Evolutionary conservation across 352 stramenopile genomes (phyloP).

Genomic region (Globisporangium uncinulatum): DNA sequence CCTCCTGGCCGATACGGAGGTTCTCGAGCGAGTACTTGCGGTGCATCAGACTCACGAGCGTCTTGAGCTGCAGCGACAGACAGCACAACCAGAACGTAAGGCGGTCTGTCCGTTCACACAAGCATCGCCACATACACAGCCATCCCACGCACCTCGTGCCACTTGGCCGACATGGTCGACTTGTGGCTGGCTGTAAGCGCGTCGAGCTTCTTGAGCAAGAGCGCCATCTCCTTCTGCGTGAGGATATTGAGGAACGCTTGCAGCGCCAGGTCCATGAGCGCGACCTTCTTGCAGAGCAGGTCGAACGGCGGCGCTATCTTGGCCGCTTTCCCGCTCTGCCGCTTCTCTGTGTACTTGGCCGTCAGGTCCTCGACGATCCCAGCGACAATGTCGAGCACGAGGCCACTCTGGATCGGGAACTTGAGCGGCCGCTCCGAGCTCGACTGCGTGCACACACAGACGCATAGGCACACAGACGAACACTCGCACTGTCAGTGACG

Average conservation of each 20-base stretch:
- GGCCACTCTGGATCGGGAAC: constrained; percentile 69
- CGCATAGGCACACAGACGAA: constrained; percentile 1
- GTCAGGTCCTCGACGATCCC: constrained; percentile 75
- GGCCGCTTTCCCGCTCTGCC: constrained; percentile 27
- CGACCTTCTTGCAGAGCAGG: constrained; percentile 77
- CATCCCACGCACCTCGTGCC: constrained; percentile 52
- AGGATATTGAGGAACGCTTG: constrained; percentile 75
- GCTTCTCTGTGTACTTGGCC: constrained; percentile 58
- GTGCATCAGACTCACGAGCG: constrained; percentile 77
- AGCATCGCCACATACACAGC: background rate
- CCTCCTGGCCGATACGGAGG: constrained; percentile 49
- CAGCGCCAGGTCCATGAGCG: constrained; percentile 76
- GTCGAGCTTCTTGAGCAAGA: constrained; percentile 71
- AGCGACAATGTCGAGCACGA: constrained; percentile 77
- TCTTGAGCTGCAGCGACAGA: constrained; percentile 48
- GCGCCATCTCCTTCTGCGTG: constrained; percentile 57
- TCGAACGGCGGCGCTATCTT: constrained; percentile 48
- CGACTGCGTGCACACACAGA: constrained; percentile 12
- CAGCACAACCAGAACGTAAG: background rate
- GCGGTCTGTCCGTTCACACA: no score
- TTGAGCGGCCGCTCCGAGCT: constrained; percentile 66
- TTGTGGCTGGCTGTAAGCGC: constrained; percentile 63
- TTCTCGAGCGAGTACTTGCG: constrained; percentile 83
- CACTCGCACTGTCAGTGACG: background rate
- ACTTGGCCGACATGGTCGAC: constrained; percentile 77